Evolutionary conservation across 2,329 filamentous ascomycete species (phyloP).

Genomic region (Phialophora chinensis): DNA sequence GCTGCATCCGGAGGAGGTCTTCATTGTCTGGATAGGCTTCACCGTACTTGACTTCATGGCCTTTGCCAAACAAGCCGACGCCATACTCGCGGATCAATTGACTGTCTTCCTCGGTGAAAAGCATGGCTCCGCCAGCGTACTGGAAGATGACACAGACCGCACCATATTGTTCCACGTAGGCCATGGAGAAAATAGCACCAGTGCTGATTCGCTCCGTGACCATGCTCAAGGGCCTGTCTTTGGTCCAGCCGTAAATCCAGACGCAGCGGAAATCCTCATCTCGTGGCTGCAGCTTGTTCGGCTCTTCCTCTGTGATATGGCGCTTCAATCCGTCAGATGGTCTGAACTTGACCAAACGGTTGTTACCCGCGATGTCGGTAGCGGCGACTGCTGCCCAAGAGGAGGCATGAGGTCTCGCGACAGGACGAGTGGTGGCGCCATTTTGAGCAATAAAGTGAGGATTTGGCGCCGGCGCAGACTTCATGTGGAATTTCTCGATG

Average conservation of each 20-base stretch:
- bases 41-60: conserved; percentile 42
- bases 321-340: conserved; percentile 38
- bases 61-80: conserved; percentile 45
- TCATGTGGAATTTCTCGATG: conserved; percentile 40
- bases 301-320: conserved; percentile 28
- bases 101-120: conserved; percentile 45
- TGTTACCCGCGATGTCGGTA: conserved; percentile 36
- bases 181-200: conserved; percentile 49
- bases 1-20: conserved; percentile 46
- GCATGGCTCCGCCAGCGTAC: conserved; percentile 45
- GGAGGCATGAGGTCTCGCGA: conserved; percentile 24
- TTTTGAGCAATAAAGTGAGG: conserved; percentile 15
- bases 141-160: conserved; percentile 49
- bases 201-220: conserved; percentile 48
- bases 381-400: conserved; percentile 41
- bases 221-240: conserved; percentile 32
- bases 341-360: conserved; percentile 39
- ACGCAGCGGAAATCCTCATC: conserved; percentile 38
- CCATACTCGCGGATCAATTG: conserved; percentile 42
- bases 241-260: conserved; percentile 39
- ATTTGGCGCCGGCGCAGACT: conserved; percentile 23
- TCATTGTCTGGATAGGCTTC: conserved; percentile 46
- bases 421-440: conserved; percentile 13
- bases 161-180: conserved; percentile 42
- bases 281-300: conserved; percentile 8